phyloP scores from a whole-genome alignment of 2,329 filamentous ascomycete genomes.

The Tolypocladium album region DNA sequence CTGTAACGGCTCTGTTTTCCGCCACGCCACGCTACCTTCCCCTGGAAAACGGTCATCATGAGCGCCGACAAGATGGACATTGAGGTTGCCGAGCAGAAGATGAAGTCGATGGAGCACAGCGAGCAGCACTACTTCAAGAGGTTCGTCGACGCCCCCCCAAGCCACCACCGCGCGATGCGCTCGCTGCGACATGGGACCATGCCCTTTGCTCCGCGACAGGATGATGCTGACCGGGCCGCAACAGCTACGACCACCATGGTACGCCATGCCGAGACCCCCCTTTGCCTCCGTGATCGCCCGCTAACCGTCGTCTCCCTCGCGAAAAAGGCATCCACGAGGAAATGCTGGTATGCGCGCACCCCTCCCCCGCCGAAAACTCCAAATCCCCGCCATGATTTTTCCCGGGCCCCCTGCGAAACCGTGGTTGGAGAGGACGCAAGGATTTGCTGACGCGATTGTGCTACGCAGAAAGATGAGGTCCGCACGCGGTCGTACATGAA shows the following conservation, averaged over 20 bases:
- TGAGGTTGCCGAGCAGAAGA: constrained; percentile 48
- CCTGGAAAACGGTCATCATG: constrained; percentile 23
- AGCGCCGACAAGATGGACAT: constrained; percentile 45
- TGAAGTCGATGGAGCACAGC: constrained; percentile 75
- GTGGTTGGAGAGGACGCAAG: neutral
- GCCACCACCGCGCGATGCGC: neutral
- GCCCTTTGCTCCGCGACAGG: neutral
- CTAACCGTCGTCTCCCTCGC: neutral
- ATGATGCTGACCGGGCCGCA: constrained; percentile 22
- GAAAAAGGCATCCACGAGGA: constrained; percentile 83
- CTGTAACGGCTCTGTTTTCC: neutral
- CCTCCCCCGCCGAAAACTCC: constrained; percentile 2
- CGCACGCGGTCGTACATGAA: constrained; percentile 95
- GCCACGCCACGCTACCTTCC: neutral
- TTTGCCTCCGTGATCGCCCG: constrained; percentile 16
- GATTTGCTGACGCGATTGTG: constrained; percentile 9
- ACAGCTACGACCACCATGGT: constrained; percentile 97
- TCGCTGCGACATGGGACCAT: neutral
- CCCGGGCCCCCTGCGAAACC: neutral
- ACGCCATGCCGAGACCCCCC: constrained; percentile 15
- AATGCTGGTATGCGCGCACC: constrained; percentile 68
- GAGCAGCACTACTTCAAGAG: constrained; percentile 99
- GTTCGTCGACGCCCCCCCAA: constrained; percentile 31
- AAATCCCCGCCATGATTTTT: constrained; percentile 1
- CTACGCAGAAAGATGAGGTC: constrained; percentile 84